These are phyloP conservation scores for Handroanthus guayacan DNA, from an alignment of 257 asterid species.

Conservation along the genomic window DNA sequence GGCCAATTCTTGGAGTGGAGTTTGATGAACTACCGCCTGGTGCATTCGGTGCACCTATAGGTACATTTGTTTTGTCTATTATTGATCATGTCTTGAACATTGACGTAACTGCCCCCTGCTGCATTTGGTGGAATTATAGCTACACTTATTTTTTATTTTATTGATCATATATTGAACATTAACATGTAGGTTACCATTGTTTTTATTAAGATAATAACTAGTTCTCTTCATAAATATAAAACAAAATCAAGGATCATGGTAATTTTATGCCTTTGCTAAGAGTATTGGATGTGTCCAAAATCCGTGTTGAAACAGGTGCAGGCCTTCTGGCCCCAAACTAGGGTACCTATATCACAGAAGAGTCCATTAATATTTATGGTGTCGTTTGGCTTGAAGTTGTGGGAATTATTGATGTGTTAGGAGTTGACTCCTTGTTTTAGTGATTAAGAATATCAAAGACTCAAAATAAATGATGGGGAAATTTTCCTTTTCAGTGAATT, in stretches of 20 bases:
- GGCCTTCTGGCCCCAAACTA: not conserved
- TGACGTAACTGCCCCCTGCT: slow-evolving; percentile 80
- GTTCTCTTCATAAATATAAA: not conserved
- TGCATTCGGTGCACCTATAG: slow-evolving; percentile 96
- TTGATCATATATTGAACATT: slow-evolving; percentile 29
- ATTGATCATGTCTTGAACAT: not conserved
- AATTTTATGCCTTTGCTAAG: slow-evolving; percentile 2
- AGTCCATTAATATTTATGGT: not conserved
- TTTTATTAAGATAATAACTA: not conserved
- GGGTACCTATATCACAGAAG: not conserved
- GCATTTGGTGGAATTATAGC: slow-evolving; percentile 97
- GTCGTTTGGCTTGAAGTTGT: not conserved
- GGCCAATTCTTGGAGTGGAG: slow-evolving; percentile 91
- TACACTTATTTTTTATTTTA: slow-evolving; percentile 37
- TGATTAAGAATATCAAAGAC: not conserved
- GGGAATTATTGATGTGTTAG: not conserved
- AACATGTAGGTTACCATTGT: slow-evolving; percentile 13
- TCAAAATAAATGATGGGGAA: not conserved
- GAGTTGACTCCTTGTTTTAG: not conserved
- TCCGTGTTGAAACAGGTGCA: not conserved
- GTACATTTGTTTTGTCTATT: slow-evolving; percentile 44
- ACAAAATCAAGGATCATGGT: not conserved
- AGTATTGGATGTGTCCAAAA: not conserved
- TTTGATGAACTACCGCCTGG: slow-evolving; percentile 98
- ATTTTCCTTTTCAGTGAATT: not conserved